Evolutionary conservation across 2,329 filamentous ascomycete species (phyloP), one percentile per base, ranked within the genome.

Genomic region (Exophiala phaeomuriformis): DNA sequence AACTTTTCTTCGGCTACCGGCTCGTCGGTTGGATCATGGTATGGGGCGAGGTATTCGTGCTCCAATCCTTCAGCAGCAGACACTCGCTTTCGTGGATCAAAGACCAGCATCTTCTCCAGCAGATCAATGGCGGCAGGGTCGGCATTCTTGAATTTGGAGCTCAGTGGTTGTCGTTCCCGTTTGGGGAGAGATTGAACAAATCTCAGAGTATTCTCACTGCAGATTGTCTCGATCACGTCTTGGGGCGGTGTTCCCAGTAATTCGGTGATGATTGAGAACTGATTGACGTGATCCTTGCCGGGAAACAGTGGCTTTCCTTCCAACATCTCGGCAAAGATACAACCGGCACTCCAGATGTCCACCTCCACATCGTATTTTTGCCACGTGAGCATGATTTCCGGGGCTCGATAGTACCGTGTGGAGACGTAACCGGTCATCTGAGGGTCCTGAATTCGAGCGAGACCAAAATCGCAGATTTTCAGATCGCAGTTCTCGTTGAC

Each of bases 341-440:
- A 98, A 57, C 93, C 93, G 12, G 91, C 91, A 69, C 93, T 97
- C 93, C 93, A 98, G 69, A 98, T 95, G 70, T 98, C 93, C 54
- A 98, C 93, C 75, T 97, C 93, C 45, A 97, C 85, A 64, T 98
- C 93, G 74, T 98, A 98, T 76, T 98, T 98, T 77, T 98, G 93
- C 93, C 93, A 98, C 61, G 93, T 97, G 69, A 98, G 89, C 93
- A 98, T 98, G 69, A 98, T 98, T 73, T 98, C 93, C 12, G 93
- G 93, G 5, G 93, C 93, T 67, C 93, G 85, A 79, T 98, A 98
- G 79, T 98, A 98, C 78, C 93, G 81, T 58, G 93, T 98, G 45
- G 93, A 97, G 57, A 98, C 93, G 69, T 98, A 98, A 64, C 93
- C 93, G 40, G 93, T 98, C 93, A 98, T 98, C 74, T 98, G 93